Base-by-base conservation (phyloP, 108 stramenopile species). In the Aurantiochytrium sp. region DNA sequence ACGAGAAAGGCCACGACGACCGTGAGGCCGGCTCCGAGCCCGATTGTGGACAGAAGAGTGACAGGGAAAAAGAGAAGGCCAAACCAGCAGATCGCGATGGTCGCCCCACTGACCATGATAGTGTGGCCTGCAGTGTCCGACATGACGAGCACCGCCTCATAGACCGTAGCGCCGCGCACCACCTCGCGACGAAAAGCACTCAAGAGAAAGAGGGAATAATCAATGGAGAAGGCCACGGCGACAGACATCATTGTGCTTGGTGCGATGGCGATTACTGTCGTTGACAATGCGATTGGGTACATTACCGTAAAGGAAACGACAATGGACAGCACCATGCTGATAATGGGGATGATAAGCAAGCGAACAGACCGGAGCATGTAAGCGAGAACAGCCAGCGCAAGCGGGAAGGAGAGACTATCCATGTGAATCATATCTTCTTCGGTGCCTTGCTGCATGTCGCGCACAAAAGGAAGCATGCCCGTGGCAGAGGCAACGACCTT, bases 31-130 rank as follows among this genome's bases (percentile, higher is more conserved):
- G 76, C 76, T 12, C 76, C 76, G 1, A 83, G 76, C n/a, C 76
- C 76, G 0, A 83, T 83, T 8, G 76, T 83, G 51, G 76, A 83
- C 12, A 83, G 76, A 0, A 83, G 51, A 0, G 76, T 83, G 19
- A 83, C 76, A 12, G 76, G 76, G 49, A 83, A 83, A 23, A 83
- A 83, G n/a, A 83, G 51, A 12, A 83, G 51, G 28, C 76, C 76
- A 12, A 83, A 83, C 76, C 76, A 83, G 76, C 76, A 83, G 28
- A 83, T 83, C 6, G 76, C 51, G 23, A 83, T 83, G n/a, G 76
- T 83, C 6, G 76, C 76, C n/a, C 76, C 76, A 4, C 76, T 83
- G 12, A 83, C 76, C 76, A 83, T 28, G 76, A 83, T 83, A 8
- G 76, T 83, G 51, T 83, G 76, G 18, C 76, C 76, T 25, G 76